Evolutionary conservation across 345 rosid species (phyloP).

Genomic region (Diplotaxis tenuifolia): DNA sequence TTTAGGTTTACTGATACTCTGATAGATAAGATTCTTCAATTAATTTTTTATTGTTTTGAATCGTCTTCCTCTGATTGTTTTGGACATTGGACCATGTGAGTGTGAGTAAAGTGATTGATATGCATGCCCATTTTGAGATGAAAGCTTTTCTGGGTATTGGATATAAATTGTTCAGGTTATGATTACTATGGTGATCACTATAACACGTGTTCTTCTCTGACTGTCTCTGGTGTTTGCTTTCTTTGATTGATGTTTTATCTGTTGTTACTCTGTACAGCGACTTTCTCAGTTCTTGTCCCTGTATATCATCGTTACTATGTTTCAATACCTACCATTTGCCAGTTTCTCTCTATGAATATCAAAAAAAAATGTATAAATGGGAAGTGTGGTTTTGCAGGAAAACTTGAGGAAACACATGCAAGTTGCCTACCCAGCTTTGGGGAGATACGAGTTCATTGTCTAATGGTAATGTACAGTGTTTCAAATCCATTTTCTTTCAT

Average conservation of each 20-base stretch:
- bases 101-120: neutral
- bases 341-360: neutral
- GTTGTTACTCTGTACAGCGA: neutral
- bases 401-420: slow-evolving; percentile 51
- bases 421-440: slow-evolving; percentile 32
- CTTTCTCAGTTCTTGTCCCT: neutral
- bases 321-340: neutral
- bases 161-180: neutral
- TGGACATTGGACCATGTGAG: neutral
- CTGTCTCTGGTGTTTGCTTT: neutral
- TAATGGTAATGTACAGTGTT: slow-evolving; percentile 47
- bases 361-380: too few species aligned
- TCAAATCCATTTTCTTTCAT: neutral
- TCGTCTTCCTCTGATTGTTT: neutral
- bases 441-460: slow-evolving; percentile 45
- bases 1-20: too few species aligned
- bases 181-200: neutral
- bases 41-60: too few species aligned
- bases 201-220: neutral
- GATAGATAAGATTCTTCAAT: too few species aligned
- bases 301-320: too few species aligned
- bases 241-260: neutral
- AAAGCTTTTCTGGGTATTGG: neutral
- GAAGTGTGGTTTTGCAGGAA: slow-evolving; percentile 43
- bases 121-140: neutral